A percentile compares a stretch with the other conserved stretches of the same genome.
Conservation (phyloP, 73 alveolate genomes). For the Diophrys appendiculata region DNA sequence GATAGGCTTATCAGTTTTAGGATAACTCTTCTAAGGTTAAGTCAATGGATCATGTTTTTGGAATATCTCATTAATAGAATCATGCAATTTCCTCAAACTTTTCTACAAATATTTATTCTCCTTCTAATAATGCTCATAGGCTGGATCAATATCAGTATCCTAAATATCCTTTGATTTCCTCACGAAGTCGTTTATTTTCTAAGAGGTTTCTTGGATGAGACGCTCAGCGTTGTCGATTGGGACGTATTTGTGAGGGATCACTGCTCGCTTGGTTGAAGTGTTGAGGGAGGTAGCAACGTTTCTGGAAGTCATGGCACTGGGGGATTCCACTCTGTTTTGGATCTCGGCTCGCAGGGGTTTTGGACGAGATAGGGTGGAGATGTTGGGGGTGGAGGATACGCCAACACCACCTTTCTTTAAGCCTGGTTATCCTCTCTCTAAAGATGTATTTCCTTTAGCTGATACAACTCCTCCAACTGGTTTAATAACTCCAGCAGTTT, state of each 20-base stretch:
- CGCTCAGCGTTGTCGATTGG: not conserved
- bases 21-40: not conserved
- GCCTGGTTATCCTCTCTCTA: too few species aligned
- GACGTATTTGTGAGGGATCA: not conserved
- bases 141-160: not conserved
- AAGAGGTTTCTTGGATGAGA: not conserved
- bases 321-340: not conserved
- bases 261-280: not conserved
- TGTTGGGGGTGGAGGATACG: not conserved
- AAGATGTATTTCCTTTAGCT: too few species aligned
- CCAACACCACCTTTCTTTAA: not conserved
- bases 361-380: not conserved
- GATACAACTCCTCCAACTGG: too few species aligned
- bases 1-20: not conserved
- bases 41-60: not conserved
- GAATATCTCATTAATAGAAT: not conserved
- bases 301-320: not conserved
- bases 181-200: not conserved
- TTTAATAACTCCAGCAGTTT: too few species aligned
- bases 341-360: not conserved
- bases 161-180: not conserved
- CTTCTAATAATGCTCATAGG: not conserved
- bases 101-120: not conserved
- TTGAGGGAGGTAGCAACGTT: not conserved
- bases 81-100: not conserved